Evolutionary conservation across 208 protist species (phyloP), one percentile per base, ranked within the genome.

Genomic region (Herpetomonas samuelpessoai): DNA sequence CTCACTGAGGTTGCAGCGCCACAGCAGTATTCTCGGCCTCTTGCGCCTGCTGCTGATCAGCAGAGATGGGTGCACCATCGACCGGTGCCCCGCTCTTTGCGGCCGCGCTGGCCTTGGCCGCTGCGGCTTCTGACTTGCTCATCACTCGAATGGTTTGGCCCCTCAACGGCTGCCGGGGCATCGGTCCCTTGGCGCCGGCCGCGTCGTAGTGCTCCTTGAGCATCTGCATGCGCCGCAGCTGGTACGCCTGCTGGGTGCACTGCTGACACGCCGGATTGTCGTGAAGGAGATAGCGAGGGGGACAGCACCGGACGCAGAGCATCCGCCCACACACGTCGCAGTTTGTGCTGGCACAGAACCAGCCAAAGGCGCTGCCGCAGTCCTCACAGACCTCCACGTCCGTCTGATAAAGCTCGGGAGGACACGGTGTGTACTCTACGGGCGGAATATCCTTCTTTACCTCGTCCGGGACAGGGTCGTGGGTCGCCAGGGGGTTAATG

Each of bases 271-370:
- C 81, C 1, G 88, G 88, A 28, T 86, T 84, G 27, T 81, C 76
- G 19, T 71, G 47, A 19, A 92, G 65, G 19, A 95, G 71, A 56
- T 92, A 66, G 16, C 75, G 77, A 6, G 71, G 55, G 2, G 88
- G 88, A 53, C 83, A 91, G 68, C 88, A 95, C 12, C 79, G 76
- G 1, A 45, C 74, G 69, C 88, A 95, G 18, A 90, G 68, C 63
- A 88, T 73, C 2, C 79, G 61, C 2, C 88, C 88, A 45, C 88
- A 95, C 81, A 79, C 88, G 58, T 89, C 75, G 62, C 88, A 95
- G 72, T 95, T 95, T 21, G 75, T 87, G 55, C 79, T 76, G 18
- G 51, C 48, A 26, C 67, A 72, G 52, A 91, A 84, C 76, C 74
- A 90, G 16, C 75, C 76, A 50, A 88, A 90, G 30, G 64, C 74